These are phyloP conservation scores for Oryza longistaminata DNA, from an alignment of 176 grass and related monocot species.

Conservation along the genomic window DNA sequence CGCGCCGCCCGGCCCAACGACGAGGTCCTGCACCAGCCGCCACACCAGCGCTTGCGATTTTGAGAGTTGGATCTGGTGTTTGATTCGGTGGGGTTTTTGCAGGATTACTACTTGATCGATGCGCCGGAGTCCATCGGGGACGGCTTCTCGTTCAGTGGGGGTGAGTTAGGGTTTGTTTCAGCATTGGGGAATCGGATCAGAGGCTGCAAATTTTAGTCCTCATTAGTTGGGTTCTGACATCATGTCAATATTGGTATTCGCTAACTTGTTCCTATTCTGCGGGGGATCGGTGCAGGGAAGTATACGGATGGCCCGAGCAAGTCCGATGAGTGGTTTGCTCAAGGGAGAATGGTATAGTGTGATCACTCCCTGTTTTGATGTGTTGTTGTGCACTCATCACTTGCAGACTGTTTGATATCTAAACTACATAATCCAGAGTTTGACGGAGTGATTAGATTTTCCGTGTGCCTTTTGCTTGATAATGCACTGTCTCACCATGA, in stretches of 20 bases:
- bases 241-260: neutral
- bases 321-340: constrained; percentile 83
- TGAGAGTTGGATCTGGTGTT: neutral
- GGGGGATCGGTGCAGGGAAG: constrained; percentile 55
- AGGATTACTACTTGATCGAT: constrained; percentile 83
- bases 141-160: constrained; percentile 91
- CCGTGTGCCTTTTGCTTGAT: neutral
- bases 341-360: constrained; percentile 65
- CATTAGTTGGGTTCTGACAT: neutral
- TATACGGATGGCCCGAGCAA: constrained; percentile 74
- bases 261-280: neutral
- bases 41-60: neutral
- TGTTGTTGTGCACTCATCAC: neutral
- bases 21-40: constrained; percentile 38
- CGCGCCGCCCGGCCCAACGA: constrained; percentile 47
- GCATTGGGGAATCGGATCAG: neutral
- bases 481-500: neutral
- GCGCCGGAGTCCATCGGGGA: constrained; percentile 74
- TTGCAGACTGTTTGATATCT: neutral
- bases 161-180: constrained; percentile 25
- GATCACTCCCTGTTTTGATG: neutral
- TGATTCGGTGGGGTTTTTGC: neutral
- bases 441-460: neutral
- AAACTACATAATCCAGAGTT: neutral
- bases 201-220: neutral